Evolutionary conservation across 2,329 filamentous ascomycete species (phyloP), one percentile per base, ranked within the genome.

Genomic region (Intubia oerlemansii): DNA sequence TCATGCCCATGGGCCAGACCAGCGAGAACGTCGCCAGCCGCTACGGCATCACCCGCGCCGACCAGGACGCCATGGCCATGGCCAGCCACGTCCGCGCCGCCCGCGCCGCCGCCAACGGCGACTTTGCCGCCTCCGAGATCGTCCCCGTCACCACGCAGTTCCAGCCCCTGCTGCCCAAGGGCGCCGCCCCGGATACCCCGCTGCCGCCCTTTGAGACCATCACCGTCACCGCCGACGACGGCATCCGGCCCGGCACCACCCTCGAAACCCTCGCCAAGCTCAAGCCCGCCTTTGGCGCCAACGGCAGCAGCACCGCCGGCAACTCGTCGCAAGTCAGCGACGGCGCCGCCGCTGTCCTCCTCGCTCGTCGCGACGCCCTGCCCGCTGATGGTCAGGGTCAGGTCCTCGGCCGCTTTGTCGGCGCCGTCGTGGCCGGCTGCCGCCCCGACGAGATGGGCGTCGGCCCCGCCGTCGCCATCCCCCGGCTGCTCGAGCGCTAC

Each of bases 1-100:
- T 93, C 46, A 90, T 92, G 84, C 69, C 73, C 40, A 93, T 93
- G 84, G 84, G 84, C 0, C 52, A 85, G 33, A 93, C 84, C 10
- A 73, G 70, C 5, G 84, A 93, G 57, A 92, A 91, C 41, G 81
- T 93, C 0, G 80, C 84, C 0, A 53, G 59, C 40, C 56, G 82
- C 26, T 90, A 91, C 44, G 65, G 65, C 8, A 66, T 93, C 15
- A 62, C 53, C 5, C 56, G 84, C 15, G 60, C 56, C 3, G 81
- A 90, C 36, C 82, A 92, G 53, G 84, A 93, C 44, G 71, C 60
- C 2, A 81, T 92, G 39, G 81, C 84, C 0, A 73, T 70, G 4
- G 56, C 66, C 39, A 78, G 69, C 13, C 84, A 93, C 47, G 53
- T 53, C 28, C 68, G 78, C 34, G 85, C 85, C 0, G 64, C 72